Percentiles rank a stretch among this genome's conserved stretches.
Evolutionary conservation across 257 asterid species (phyloP).

Genomic region (Penstemon eatonii): DNA sequence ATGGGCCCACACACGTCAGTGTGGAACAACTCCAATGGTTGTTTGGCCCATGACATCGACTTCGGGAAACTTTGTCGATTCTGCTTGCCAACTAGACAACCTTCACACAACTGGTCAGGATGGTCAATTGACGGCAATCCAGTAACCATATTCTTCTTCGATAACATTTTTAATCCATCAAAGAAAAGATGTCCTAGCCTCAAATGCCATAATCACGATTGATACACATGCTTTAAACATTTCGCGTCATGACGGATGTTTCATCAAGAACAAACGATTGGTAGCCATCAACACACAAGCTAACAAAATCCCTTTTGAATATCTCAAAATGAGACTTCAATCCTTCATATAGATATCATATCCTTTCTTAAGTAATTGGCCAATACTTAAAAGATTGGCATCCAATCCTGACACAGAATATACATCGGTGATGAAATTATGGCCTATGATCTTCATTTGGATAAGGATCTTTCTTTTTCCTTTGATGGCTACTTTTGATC

Average conservation of each 20-base stretch:
- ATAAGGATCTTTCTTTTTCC: conserved; percentile 4
- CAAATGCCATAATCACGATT: conserved; percentile 17
- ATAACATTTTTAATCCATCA: conserved; percentile 1
- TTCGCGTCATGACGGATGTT: not conserved
- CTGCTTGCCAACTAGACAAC: conserved; percentile 5
- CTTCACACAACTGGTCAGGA: conserved; percentile 12
- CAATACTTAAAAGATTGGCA: not conserved
- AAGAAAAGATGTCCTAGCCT: not conserved
- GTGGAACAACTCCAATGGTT: too few relatives aligned
- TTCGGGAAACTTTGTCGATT: too few relatives aligned
- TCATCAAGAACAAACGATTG: not conserved
- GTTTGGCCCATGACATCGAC: too few relatives aligned
- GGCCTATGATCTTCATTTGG: not conserved
- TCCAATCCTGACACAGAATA: not conserved
- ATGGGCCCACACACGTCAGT: too few relatives aligned
- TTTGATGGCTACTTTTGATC: not conserved
- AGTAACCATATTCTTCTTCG: conserved; percentile 12
- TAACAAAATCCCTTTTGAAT: not conserved
- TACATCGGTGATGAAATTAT: not conserved
- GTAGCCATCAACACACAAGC: not conserved
- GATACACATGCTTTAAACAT: not conserved
- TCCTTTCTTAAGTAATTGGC: not conserved
- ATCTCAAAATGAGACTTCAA: not conserved
- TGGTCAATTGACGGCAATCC: conserved; percentile 2
- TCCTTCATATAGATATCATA: not conserved